Evolutionary conservation across 2,329 filamentous ascomycete genomes (phyloP), one percentile per base, ranked within the genome.

Genomic region (Ceratocystis cacaofunesta): DNA sequence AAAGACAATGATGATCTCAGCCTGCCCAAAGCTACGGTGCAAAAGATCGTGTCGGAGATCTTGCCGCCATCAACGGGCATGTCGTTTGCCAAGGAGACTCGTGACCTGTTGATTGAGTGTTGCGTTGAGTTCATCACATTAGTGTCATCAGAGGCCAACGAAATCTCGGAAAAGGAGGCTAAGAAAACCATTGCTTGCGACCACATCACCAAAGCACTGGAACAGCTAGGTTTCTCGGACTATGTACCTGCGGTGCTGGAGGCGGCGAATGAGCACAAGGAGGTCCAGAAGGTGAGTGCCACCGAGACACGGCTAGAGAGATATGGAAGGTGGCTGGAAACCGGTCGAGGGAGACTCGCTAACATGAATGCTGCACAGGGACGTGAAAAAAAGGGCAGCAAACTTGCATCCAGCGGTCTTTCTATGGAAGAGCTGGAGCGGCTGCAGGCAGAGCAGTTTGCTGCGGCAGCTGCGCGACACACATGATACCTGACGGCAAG

Each of bases 151-250:
- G 92, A 99, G 78, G 94, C 94, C 68, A 99, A 99, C 76, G 94
- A 99, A 72, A 99, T 99, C 69, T 95, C 92, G 12, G 94, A 99
- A 75, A 96, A 96, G 76, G 94, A 99, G 73, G 90, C 92, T 62
- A 99, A 99, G 80, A 99, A 99, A 82, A 99, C 94, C 3, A 99
- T 99, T 71, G 92, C 92, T 12, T 95, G 90, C 75, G 94, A 99
- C 72, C 94, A 99, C 78, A 95, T 99, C 71, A 95, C 92, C 72
- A 92, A 92, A 73, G 94, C 94, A 0, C 82, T 99, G 52, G 89
- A 92, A 71, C 89, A 95, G 71, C 83, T 99, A 22, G 94, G 92
- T 1, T 99, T 97, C 74, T 82, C 86, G 8, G 91, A 96, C 71
- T 99, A 97, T 73, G 89, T 99, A 5, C 85, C 87, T 17, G 89